phyloP scores from a whole-genome alignment of 805 yeast species.

The Candida jianshihensis region DNA sequence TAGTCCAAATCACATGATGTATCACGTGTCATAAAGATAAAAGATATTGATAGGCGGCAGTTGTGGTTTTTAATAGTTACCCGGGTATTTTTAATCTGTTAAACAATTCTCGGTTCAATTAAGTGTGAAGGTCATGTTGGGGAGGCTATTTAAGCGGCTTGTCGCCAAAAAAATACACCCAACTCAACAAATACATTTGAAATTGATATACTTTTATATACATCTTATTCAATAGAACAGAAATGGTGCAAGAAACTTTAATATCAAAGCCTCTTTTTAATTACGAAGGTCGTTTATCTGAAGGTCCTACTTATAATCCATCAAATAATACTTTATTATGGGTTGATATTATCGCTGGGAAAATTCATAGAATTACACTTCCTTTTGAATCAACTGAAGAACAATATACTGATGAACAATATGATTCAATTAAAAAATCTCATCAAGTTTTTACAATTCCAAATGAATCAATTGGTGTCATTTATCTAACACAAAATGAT shows the following conservation, averaged over 20 bases:
- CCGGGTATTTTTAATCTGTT: too few species aligned
- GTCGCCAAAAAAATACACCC: too few species aligned
- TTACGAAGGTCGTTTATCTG: slow-evolving; percentile 40
- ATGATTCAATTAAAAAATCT: slow-evolving; percentile 15
- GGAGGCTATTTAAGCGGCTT: too few species aligned
- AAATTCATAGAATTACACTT: slow-evolving; percentile 27
- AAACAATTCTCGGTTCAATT: background rate
- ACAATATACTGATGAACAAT: slow-evolving; percentile 22
- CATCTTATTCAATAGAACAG: background rate
- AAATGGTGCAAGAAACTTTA: slow-evolving; percentile 1
- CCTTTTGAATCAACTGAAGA: slow-evolving; percentile 14
- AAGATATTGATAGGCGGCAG: too few species aligned
- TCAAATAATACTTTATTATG: slow-evolving; percentile 41
- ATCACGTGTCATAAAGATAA: too few species aligned
- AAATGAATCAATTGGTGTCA: slow-evolving; percentile 55
- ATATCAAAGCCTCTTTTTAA: slow-evolving; percentile 10
- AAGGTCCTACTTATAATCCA: slow-evolving; percentile 60
- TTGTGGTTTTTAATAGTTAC: too few species aligned
- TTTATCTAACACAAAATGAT: slow-evolving; percentile 52
- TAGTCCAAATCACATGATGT: too few species aligned
- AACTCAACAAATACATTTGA: background rate
- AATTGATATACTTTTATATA: too few species aligned
- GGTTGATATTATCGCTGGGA: slow-evolving; percentile 34
- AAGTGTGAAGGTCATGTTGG: too few species aligned
- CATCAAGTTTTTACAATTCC: slow-evolving; percentile 35